Conservation (phyloP, 2,329 filamentous ascomycete species). For the Aspergillus clavatus region DNA sequence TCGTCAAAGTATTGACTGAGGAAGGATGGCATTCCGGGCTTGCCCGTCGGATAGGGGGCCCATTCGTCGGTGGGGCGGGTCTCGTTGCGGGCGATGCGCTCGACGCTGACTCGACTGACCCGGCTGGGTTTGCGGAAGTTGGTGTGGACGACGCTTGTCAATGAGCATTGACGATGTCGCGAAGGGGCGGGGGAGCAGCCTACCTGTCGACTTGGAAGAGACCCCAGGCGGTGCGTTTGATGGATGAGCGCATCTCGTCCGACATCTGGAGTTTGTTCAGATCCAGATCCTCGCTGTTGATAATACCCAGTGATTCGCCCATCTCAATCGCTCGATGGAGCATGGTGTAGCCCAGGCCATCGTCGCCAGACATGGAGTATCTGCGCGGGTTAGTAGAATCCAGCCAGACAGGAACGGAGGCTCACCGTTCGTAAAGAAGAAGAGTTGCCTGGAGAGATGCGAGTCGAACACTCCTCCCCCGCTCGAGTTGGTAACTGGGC, state of each 20-base stretch:
- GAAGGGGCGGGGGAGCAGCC: constrained; percentile 1
- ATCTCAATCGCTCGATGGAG: constrained; percentile 24
- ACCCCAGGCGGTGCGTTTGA: constrained; percentile 21
- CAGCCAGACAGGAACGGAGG: background rate
- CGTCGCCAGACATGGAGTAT: constrained; percentile 24
- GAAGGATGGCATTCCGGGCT: constrained; percentile 5
- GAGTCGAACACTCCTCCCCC: constrained; percentile 11
- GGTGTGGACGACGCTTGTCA: constrained; percentile 14
- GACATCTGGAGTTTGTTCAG: constrained; percentile 14
- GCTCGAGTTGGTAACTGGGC: constrained; percentile 10
- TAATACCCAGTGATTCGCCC: constrained; percentile 20
- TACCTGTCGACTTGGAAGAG: constrained; percentile 28
- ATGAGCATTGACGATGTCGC: background rate
- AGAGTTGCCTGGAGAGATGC: constrained; percentile 22
- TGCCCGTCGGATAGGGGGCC: constrained; percentile 13
- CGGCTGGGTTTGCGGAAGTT: constrained; percentile 17
- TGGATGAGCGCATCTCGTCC: constrained; percentile 19
- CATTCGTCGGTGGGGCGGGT: constrained; percentile 6
- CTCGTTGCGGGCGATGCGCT: constrained; percentile 9
- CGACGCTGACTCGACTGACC: constrained; percentile 11
- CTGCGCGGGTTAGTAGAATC: constrained; percentile 6
- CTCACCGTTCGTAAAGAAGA: constrained; percentile 24
- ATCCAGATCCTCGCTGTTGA: constrained; percentile 13
- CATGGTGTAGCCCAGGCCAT: constrained; percentile 26
- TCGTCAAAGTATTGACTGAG: constrained; percentile 19